phyloP scores from a whole-genome alignment of 495 filamentous ascomycete genomes.

The Aspergillus hancockii region DNA sequence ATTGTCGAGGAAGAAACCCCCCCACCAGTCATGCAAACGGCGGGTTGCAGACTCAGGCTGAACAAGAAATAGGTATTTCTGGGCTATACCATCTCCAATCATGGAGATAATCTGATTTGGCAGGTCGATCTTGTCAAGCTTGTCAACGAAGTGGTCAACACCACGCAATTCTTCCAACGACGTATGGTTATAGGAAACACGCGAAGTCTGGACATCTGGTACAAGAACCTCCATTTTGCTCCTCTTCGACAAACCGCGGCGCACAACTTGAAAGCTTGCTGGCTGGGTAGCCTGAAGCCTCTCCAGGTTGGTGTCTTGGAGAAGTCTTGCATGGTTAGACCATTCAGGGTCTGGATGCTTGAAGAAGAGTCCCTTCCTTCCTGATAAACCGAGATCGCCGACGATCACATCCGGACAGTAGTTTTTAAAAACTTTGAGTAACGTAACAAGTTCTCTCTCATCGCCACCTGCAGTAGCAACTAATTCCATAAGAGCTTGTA shows the following conservation, averaged over 20 bases:
- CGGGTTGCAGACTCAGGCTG: conserved; percentile 56
- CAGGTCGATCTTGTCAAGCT: conserved; percentile 75
- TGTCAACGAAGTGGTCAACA: conserved; percentile 70
- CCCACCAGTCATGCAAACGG: conserved; percentile 68
- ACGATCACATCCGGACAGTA: conserved; percentile 88
- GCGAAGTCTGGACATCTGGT: conserved; percentile 72
- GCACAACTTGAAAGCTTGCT: conserved; percentile 46
- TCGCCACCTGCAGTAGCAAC: conserved; percentile 46
- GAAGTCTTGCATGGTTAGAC: conserved; percentile 63
- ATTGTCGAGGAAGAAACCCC: conserved; percentile 59
- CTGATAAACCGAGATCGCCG: conserved; percentile 54
- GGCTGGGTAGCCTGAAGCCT: conserved; percentile 28
- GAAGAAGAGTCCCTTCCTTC: conserved; percentile 41
- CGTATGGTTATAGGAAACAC: conserved; percentile 50
- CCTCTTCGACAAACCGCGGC: conserved; percentile 45
- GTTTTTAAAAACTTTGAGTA: conserved; percentile 83
- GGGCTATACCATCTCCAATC: conserved; percentile 73
- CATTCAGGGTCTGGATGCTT: conserved; percentile 80
- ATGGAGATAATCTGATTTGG: conserved; percentile 80
- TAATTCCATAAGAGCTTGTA: conserved; percentile 73
- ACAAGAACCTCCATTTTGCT: conserved; percentile 53
- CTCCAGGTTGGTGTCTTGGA: conserved; percentile 59
- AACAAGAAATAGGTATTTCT: conserved; percentile 69
- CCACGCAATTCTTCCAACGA: conserved; percentile 78
- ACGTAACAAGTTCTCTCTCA: conserved; percentile 73